Evolutionary conservation across 371 early-diverging fungal genomes (phyloP).

Genomic region (Encephalitozoon cuniculi): DNA sequence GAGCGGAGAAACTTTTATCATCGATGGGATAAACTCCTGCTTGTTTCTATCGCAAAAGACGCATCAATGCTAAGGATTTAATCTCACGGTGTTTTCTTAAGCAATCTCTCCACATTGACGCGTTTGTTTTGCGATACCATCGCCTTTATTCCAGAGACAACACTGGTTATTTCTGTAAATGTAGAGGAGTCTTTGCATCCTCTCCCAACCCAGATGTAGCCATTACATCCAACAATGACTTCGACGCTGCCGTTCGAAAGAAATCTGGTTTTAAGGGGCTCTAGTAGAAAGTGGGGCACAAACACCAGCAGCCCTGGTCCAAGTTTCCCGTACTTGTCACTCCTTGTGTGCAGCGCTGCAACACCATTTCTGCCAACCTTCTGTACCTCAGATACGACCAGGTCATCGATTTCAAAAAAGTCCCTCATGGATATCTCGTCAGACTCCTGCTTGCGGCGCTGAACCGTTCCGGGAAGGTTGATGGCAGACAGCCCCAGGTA

Average conservation of each 20-base stretch:
- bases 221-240: constrained; percentile 84
- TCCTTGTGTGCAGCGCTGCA: constrained; percentile 81
- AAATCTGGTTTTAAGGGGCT: constrained; percentile 31
- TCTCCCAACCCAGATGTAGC: constrained; percentile 70
- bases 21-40: constrained; percentile 5
- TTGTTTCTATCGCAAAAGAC: background rate
- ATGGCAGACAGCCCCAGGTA: constrained; percentile 79
- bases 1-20: constrained; percentile 46
- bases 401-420: constrained; percentile 84
- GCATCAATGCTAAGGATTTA: background rate
- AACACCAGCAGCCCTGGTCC: constrained; percentile 52
- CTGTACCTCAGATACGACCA: constrained; percentile 91
- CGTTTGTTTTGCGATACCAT: background rate
- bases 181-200: background rate
- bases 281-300: constrained; percentile 20
- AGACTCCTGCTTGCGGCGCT: constrained; percentile 84
- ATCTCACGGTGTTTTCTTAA: background rate
- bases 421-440: constrained; percentile 94
- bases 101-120: background rate
- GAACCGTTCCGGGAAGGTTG: constrained; percentile 87
- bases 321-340: constrained; percentile 82
- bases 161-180: background rate
- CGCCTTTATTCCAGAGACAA: background rate
- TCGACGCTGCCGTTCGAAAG: constrained; percentile 66
- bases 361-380: constrained; percentile 75